Evolutionary conservation across 192 early-diverging fungal species (phyloP).

Genomic region (Umbelopsis sp.): DNA sequence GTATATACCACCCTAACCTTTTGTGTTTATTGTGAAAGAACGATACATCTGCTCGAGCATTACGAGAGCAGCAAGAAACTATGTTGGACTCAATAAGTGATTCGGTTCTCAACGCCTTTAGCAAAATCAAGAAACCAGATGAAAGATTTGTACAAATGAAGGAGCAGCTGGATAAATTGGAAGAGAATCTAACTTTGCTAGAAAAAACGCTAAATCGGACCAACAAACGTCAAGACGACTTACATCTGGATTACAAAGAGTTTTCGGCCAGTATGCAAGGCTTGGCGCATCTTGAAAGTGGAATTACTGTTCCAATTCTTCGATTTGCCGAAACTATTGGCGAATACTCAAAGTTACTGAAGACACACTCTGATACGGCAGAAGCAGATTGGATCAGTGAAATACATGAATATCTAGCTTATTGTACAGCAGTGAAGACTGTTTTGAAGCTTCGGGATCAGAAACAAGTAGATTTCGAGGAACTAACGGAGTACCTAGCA

Average conservation of each 20-base stretch:
- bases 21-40: conserved; percentile 23
- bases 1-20: not conserved
- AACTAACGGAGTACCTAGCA: conserved; percentile 77
- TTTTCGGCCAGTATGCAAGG: conserved; percentile 74
- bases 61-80: conserved; percentile 43
- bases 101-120: conserved; percentile 88
- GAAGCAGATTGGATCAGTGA: conserved; percentile 75
- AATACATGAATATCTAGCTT: conserved; percentile 85
- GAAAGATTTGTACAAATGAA: conserved; percentile 82
- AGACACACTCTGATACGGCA: conserved; percentile 53
- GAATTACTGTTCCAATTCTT: conserved; percentile 71
- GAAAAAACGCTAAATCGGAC: conserved; percentile 79
- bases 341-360: conserved; percentile 65
- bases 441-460: conserved; percentile 87
- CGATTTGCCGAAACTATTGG: conserved; percentile 73
- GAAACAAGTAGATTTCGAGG: conserved; percentile 96
- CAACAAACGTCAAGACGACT: conserved; percentile 73
- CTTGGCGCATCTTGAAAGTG: conserved; percentile 84
- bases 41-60: conserved; percentile 35
- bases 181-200: conserved; percentile 81
- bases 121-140: conserved; percentile 88
- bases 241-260: conserved; percentile 78
- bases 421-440: conserved; percentile 80
- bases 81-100: conserved; percentile 89
- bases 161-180: conserved; percentile 80